Percentiles rank a stretch among this genome's conserved stretches.
Evolutionary conservation across 2,329 filamentous ascomycete genomes (phyloP).

Genomic region (Cladophialophora carrionii): DNA sequence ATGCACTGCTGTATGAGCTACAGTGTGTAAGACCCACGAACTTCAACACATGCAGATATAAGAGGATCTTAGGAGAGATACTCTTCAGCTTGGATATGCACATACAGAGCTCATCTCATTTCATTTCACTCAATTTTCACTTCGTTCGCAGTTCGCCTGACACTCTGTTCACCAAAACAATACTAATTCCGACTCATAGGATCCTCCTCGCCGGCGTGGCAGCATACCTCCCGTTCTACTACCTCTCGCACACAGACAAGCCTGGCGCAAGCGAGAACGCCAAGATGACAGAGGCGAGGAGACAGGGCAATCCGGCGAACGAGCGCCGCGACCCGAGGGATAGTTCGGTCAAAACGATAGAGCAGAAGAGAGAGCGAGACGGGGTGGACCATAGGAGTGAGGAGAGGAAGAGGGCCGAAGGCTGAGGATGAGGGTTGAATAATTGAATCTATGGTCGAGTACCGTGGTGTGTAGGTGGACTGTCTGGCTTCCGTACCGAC

Average conservation of each 20-base stretch:
- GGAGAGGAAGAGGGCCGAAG: background rate
- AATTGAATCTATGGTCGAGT: background rate
- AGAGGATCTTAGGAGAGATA: no score
- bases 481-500: no score
- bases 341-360: constrained; percentile 29
- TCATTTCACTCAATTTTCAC: no score
- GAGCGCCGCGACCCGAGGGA: constrained; percentile 32
- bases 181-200: background rate
- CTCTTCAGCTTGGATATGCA: no score
- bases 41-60: no score
- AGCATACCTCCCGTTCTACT: constrained; percentile 27
- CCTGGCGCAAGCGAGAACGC: constrained; percentile 12
- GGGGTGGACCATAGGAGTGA: background rate
- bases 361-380: constrained; percentile 27
- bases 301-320: constrained; percentile 12
- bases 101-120: no score
- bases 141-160: no score
- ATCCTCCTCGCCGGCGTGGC: constrained; percentile 8
- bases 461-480: no score
- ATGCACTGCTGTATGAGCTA: no score
- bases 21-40: no score
- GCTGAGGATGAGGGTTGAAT: no score
- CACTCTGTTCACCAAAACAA: background rate
- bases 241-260: constrained; percentile 30
- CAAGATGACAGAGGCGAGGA: constrained; percentile 16